A percentile compares a stretch with the other conserved stretches of the same genome.
phyloP scores from a whole-genome alignment of 441 rosid genomes.

The Gossypium aridum region DNA sequence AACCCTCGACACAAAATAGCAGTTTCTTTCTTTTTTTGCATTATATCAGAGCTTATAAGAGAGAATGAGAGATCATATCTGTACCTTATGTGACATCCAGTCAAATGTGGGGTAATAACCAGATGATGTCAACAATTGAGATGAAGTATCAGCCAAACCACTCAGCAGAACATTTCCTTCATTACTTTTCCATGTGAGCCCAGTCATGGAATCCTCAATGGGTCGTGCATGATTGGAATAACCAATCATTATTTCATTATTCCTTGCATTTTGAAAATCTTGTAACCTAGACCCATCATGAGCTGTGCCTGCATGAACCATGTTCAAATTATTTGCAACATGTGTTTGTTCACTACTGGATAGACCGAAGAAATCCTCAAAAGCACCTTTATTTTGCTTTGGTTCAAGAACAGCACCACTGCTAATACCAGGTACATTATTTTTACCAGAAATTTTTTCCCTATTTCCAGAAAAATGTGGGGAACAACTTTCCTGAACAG shows the following conservation, averaged over 20 bases:
- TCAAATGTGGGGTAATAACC: slow-evolving; percentile 31
- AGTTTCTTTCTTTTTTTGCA: background rate
- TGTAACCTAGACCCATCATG: slow-evolving; percentile 18
- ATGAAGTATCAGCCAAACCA: slow-evolving; percentile 31
- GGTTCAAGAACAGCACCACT: slow-evolving; percentile 18
- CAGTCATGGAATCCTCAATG: slow-evolving; percentile 24
- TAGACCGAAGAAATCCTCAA: slow-evolving; percentile 19
- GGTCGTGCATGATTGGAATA: slow-evolving; percentile 20
- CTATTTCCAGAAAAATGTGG: slow-evolving; percentile 13
- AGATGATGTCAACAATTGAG: slow-evolving; percentile 29
- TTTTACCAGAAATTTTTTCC: slow-evolving; percentile 12
- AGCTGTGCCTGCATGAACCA: slow-evolving; percentile 16
- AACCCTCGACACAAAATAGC: background rate
- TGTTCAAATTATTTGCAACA: slow-evolving; percentile 19
- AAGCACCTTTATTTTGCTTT: slow-evolving; percentile 28
- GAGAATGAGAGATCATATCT: background rate
- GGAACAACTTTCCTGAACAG: slow-evolving; percentile 18
- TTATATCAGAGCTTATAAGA: background rate
- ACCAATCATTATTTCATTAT: slow-evolving; percentile 20
- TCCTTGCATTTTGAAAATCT: slow-evolving; percentile 21
- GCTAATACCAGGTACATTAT: slow-evolving; percentile 8
- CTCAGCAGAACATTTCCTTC: slow-evolving; percentile 27
- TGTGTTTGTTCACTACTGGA: slow-evolving; percentile 11
- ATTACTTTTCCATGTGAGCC: slow-evolving; percentile 33
- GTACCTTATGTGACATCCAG: slow-evolving; percentile 40